Percentiles rank a stretch among this genome's conserved stretches.
These are phyloP conservation scores for Trichoderma oligosporum DNA, from an alignment of 2,329 filamentous ascomycete species.

Conservation along the genomic window DNA sequence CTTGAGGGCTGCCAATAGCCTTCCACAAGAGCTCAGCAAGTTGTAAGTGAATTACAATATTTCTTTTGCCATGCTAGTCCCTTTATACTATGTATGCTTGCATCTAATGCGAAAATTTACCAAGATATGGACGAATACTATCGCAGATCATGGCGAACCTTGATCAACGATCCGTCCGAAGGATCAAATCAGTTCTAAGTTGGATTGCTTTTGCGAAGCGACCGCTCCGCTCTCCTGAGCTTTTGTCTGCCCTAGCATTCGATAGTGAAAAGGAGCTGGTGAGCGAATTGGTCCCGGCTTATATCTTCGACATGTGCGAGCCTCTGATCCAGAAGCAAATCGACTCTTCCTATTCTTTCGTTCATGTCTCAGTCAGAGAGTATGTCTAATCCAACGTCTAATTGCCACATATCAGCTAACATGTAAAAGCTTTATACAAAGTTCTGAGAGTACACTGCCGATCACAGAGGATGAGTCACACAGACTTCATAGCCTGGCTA, in stretches of 20 bases:
- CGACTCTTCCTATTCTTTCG: slow-evolving; percentile 27
- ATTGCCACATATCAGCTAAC: background rate
- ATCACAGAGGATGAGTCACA: background rate
- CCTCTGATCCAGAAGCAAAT: slow-evolving; percentile 26
- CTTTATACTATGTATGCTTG: too few species aligned
- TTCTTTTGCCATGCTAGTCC: too few species aligned
- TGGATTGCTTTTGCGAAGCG: slow-evolving; percentile 38
- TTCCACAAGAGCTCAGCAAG: slow-evolving; percentile 26
- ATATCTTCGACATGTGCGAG: slow-evolving; percentile 26
- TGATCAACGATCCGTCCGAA: slow-evolving; percentile 27
- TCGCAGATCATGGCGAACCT: slow-evolving; percentile 25
- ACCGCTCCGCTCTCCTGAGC: slow-evolving; percentile 32
- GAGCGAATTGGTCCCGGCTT: slow-evolving; percentile 23
- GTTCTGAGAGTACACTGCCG: background rate
- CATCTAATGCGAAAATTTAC: too few species aligned
- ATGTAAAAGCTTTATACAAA: slow-evolving; percentile 4
- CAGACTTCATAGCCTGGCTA: slow-evolving; percentile 1
- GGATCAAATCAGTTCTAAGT: slow-evolving; percentile 30
- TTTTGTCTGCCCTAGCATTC: slow-evolving; percentile 35
- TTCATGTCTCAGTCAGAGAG: slow-evolving; percentile 31
- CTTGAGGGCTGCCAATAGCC: slow-evolving; percentile 21
- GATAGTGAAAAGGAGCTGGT: slow-evolving; percentile 16
- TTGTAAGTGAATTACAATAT: background rate
- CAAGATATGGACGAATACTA: slow-evolving; percentile 33
- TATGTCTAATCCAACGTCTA: slow-evolving; percentile 6